Conservation (phyloP, 2,329 filamentous ascomycete species). For the Hymenoscyphus scutula region DNA sequence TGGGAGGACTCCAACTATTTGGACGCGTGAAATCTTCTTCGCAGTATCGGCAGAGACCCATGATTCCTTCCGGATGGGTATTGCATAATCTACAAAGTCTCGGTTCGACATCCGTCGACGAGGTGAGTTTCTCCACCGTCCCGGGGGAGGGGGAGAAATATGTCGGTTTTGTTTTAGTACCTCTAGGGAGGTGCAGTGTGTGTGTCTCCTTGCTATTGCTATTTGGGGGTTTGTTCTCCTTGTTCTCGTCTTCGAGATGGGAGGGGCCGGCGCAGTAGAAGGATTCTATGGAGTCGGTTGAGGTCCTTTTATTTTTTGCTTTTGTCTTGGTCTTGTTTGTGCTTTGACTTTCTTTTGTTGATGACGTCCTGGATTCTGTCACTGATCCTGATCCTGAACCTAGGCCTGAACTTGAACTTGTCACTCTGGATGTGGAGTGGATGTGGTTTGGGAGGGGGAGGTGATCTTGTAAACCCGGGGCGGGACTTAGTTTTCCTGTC, state of each 20-base stretch:
- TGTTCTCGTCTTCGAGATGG: neutral
- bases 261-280: constrained; percentile 24
- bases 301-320: neutral
- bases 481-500: constrained; percentile 15
- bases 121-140: neutral
- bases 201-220: too few species aligned
- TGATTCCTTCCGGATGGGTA: neutral
- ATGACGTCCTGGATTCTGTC: neutral
- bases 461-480: constrained; percentile 11
- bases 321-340: neutral
- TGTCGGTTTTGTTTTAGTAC: neutral
- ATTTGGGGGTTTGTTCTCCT: neutral
- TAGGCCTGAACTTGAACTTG: too few species aligned
- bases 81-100: constrained; percentile 16
- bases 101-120: neutral
- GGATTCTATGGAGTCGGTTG: constrained; percentile 10
- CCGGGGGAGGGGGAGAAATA: neutral
- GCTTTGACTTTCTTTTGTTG: neutral
- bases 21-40: constrained; percentile 15
- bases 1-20: neutral
- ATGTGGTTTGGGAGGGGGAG: constrained; percentile 11
- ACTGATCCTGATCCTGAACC: neutral
- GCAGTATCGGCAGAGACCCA: constrained; percentile 16
- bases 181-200: neutral
- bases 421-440: too few species aligned